A percentile compares a stretch with the other conserved stretches of the same genome.
Conservation (phyloP, 73 alveolate species). For the Blepharisma stoltei region DNA sequence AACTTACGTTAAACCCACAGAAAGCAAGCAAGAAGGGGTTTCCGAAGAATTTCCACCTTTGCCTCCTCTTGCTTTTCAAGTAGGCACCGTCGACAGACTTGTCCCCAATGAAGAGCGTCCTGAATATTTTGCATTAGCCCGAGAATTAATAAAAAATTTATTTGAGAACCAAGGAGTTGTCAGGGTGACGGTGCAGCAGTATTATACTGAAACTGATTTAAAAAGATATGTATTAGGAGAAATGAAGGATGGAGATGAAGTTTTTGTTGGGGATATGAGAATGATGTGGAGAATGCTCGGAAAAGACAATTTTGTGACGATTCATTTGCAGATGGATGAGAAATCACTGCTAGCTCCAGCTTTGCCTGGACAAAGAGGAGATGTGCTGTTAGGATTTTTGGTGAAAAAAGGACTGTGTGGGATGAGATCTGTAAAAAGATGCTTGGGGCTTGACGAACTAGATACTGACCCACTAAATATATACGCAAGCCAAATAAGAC, state of each 20-base stretch:
- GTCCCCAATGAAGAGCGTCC: neutral
- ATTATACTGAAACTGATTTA: neutral
- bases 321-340: constrained; percentile 3
- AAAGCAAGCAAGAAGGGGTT: constrained; percentile 47
- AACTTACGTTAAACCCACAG: constrained; percentile 64
- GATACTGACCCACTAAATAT: constrained; percentile 18
- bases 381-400: neutral
- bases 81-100: constrained; percentile 14
- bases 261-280: neutral
- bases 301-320: constrained; percentile 18
- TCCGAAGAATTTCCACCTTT: constrained; percentile 14
- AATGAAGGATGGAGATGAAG: constrained; percentile 21
- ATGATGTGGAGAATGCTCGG: constrained; percentile 21
- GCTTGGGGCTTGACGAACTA: neutral
- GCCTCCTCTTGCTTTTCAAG: constrained; percentile 25
- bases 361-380: neutral
- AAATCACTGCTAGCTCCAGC: constrained; percentile 4
- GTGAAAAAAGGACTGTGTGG: constrained; percentile 33
- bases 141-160: neutral
- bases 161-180: neutral
- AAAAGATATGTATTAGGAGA: neutral
- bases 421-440: constrained; percentile 8
- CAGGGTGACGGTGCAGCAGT: neutral
- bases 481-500: constrained; percentile 14
- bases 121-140: constrained; percentile 6